A percentile compares a stretch with the other conserved stretches of the same genome.
Evolutionary conservation across 768 basidiomycete species (phyloP).

Genomic region (Russula compacta): DNA sequence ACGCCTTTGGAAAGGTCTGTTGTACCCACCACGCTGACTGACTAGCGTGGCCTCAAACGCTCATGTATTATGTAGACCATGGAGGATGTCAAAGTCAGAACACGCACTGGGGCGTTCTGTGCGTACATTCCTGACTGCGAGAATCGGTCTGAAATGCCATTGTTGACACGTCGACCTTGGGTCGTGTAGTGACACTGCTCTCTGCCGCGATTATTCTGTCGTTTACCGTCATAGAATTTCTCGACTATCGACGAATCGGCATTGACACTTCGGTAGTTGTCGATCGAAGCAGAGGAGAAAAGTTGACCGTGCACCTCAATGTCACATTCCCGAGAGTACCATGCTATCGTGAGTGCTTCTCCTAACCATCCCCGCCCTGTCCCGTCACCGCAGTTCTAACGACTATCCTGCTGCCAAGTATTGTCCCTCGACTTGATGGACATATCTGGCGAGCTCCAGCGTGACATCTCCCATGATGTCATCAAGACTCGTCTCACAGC

Average conservation of each 20-base stretch:
- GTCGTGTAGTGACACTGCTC: constrained; percentile 73
- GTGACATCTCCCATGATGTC: constrained; percentile 84
- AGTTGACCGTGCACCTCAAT: constrained; percentile 83
- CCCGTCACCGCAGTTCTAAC: neutral
- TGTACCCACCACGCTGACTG: neutral
- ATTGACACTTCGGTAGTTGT: constrained; percentile 91
- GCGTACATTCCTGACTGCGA: constrained; percentile 26
- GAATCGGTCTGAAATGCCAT: neutral
- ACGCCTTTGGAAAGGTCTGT: constrained; percentile 97
- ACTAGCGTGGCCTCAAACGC: neutral
- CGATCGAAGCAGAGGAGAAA: constrained; percentile 92
- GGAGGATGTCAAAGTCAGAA: constrained; percentile 99
- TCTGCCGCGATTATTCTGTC: constrained; percentile 88
- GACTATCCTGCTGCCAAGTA: constrained; percentile 40
- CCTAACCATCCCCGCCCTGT: neutral
- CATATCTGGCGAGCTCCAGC: constrained; percentile 91
- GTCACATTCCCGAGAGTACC: constrained; percentile 95
- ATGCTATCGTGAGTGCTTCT: constrained; percentile 71
- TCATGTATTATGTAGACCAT: constrained; percentile 56
- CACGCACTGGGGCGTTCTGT: constrained; percentile 87
- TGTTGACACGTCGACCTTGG: constrained; percentile 9
- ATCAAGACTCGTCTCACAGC: constrained; percentile 69
- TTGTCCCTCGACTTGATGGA: constrained; percentile 97
- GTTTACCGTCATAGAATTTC: constrained; percentile 87
- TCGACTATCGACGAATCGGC: constrained; percentile 84